Evolutionary conservation across 2,329 filamentous ascomycete genomes (phyloP), one percentile per base, ranked within the genome.

Genomic region (Neonectria neomacrospora): DNA sequence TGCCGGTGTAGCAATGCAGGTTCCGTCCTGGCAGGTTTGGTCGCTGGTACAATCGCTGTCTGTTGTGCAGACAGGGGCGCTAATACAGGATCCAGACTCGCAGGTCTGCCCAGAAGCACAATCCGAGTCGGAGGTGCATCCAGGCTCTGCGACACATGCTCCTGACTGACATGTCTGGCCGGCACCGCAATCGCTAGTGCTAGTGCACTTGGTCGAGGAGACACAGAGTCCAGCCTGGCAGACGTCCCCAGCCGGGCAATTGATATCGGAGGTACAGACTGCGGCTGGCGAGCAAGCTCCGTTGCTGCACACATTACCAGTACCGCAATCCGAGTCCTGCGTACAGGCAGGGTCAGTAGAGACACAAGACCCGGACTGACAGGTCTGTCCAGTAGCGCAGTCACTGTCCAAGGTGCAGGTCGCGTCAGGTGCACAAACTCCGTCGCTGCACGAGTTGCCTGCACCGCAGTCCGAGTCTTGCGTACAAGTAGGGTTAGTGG

Each of bases 151-250:
- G 8, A 61, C 34, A n/a, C 58, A 61, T 6, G 48, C 16, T 22
- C 60, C 60, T 3, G 30, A 45, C 16, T 22, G 42, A 5, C 58
- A 61, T 18, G 37, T n/a, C 26, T 61, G 34, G 14, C 28, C 37
- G 3, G 23, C 3, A 1, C 32, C 26, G 3, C 56, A 58, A 18
- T 20, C 20, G 3, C 37, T 45, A 1, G 34, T 26, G 5, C 39
- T 28, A 10, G 48, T 52, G 10, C 47, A 41, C 26, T 37, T 37
- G 3, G 26, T 16, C 7, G n/a, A 18, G 9, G 56, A 48, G 16
- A 53, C 28, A 42, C 56, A 58, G 39, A 41, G 2, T 18, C 56
- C 56, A 6, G 23, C 22, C 5, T 18, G 23, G 9, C 45, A 50
- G 3, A 18, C 16, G 8, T 50, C 6, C 4, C 28, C 28, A 10